Base-by-base conservation (phyloP, 768 basidiomycete genomes). In the Hysterangium stoloniferum region DNA sequence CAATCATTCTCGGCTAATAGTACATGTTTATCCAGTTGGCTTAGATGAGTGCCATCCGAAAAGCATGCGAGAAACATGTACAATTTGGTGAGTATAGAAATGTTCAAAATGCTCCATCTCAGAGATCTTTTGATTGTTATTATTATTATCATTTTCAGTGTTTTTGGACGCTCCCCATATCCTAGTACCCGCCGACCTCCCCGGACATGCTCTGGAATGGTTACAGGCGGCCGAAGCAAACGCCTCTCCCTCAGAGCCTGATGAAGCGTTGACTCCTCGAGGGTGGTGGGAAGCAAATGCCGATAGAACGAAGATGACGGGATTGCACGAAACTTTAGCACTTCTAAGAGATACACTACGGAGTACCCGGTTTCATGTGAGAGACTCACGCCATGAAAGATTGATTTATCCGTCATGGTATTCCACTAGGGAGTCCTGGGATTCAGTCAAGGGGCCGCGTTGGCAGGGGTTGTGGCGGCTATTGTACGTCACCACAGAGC, bases 401-500 rank as follows among this genome's bases (percentile, higher is more conserved):
- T 24, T 17, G 36, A 40, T 44, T 29, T 48, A 42, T 29, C 37
- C 37, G 53, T 54, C 52, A 47, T 45, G 27, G 40, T 32, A 28
- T 7, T 42, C 4, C 20, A 35, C 17, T 57, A 89, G 85, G 87
- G 86, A 24, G 76, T 89, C 6, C 74, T 90, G 59, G 87, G 87
- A 5, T 89, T 89, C 61, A 88, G 85, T 54, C 89, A 92, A 66
- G 88, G 88, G 13, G 88, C 84, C 13, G 79, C 77, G 4, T 73
- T 89, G 66, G 89, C 85, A 28, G 82, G 77, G 7, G 59, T 89
- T 31, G 68, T 89, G 20, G 66, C 82, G 25, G 82, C 85, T 20
- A 62, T 89, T 62, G 86, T 89, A 54, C 31, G 80, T 68, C 22
- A 51, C 22, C 28, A n/a, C n/a, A n/a, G n/a, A n/a, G n/a, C n/a